Percentiles rank a stretch among this genome's conserved stretches.
phyloP scores from a whole-genome alignment of 2,329 filamentous ascomycete species.

The Sclerotinia glacialis region DNA sequence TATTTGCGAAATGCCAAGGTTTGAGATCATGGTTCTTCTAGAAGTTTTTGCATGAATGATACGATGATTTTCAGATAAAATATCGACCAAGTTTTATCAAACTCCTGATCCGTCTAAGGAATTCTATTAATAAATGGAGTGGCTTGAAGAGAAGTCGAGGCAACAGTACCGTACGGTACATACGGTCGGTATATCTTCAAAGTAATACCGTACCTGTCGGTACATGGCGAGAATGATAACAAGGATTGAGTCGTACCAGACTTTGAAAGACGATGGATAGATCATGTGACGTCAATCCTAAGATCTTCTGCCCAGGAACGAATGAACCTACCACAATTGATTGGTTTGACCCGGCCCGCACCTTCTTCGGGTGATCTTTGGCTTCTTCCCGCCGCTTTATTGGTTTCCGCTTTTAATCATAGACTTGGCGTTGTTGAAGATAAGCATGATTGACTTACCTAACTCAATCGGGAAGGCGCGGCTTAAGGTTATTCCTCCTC shows the following conservation, averaged over 20 bases:
- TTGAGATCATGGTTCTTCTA: background rate
- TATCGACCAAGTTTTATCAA: background rate
- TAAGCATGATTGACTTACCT: background rate
- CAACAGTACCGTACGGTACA: background rate
- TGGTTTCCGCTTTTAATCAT: background rate
- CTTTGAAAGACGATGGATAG: background rate
- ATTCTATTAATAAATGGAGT: constrained; percentile 6
- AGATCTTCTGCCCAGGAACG: no score
- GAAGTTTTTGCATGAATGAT: constrained; percentile 9
- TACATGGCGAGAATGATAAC: background rate
- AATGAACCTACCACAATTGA: no score
- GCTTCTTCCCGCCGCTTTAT: background rate
- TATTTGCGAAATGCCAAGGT: background rate
- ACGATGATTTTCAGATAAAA: background rate
- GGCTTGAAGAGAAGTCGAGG: constrained; percentile 8
- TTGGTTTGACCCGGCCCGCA: no score
- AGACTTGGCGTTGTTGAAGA: background rate
- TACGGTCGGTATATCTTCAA: background rate
- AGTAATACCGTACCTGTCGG: background rate
- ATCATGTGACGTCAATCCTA: constrained; percentile 14
- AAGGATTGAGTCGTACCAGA: background rate
- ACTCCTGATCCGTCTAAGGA: background rate
- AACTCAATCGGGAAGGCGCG: background rate
- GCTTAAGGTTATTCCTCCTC: constrained; percentile 4
- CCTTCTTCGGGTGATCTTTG: no score